Percentiles rank a stretch among this genome's conserved stretches.
Conservation (phyloP, 139 green algal genomes). For the Auxenochlorella pyrenoidosa region DNA sequence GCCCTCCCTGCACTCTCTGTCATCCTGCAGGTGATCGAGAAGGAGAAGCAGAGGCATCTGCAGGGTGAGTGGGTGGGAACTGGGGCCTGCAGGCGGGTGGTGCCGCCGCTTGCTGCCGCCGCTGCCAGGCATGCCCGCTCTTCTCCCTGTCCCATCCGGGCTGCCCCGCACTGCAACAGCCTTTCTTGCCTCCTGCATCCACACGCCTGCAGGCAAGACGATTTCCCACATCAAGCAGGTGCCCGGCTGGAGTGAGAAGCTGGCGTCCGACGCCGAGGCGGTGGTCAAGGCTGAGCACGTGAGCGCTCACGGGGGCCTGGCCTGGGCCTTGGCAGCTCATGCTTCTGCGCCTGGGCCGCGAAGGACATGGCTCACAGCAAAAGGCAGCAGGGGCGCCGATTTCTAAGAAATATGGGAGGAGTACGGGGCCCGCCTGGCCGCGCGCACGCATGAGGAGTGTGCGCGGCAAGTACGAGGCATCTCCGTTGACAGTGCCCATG, state of each 20-base stretch:
- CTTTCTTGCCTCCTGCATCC: background rate
- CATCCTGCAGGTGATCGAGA: slow-evolving; percentile 34
- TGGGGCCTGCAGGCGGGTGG: background rate
- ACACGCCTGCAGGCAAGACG: background rate
- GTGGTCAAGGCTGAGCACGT: slow-evolving; percentile 37
- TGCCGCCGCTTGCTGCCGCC: background rate
- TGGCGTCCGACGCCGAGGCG: slow-evolving; percentile 29
- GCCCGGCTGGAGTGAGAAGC: slow-evolving; percentile 26
- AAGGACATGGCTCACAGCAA: too few species aligned
- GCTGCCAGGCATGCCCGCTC: background rate
- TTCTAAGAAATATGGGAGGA: too few species aligned
- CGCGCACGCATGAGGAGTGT: too few species aligned
- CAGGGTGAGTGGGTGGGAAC: slow-evolving; percentile 6
- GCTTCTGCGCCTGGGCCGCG: background rate
- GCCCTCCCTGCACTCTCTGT: background rate
- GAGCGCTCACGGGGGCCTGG: background rate
- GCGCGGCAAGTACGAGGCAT: too few species aligned
- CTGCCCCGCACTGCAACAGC: background rate
- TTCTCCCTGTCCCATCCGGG: background rate
- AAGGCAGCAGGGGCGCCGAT: too few species aligned
- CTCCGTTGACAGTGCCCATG: too few species aligned
- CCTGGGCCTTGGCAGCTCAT: background rate
- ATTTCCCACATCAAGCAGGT: slow-evolving; percentile 21
- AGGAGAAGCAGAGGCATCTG: slow-evolving; percentile 28
- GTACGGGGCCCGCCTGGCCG: too few species aligned